These are phyloP conservation scores for Fusarium phyllophilum DNA, from an alignment of 2,329 filamentous ascomycete species.

Conservation along the genomic window DNA sequence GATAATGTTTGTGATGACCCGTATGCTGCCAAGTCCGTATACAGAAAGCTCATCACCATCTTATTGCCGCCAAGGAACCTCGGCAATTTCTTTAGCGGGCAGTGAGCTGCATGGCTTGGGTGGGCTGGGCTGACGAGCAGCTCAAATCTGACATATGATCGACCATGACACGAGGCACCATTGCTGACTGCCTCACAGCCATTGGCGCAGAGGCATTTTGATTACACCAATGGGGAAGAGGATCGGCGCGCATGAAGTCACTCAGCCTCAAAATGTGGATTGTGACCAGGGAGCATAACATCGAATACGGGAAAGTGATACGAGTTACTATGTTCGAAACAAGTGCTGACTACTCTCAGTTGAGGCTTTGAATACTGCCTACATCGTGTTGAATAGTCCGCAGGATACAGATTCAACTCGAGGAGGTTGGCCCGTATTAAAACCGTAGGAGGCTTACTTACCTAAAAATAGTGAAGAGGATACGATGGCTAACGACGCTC, in stretches of 20 bases:
- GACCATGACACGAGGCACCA: neutral
- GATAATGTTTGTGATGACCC: neutral
- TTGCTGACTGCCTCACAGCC: neutral
- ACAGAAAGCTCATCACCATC: neutral
- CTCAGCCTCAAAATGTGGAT: neutral
- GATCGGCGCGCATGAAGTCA: neutral
- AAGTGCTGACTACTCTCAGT: neutral
- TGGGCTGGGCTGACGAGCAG: neutral
- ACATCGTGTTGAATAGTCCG: neutral
- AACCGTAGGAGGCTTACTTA: neutral
- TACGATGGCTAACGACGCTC: neutral
- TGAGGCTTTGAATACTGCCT: neutral
- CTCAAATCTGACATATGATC: conserved; percentile 3
- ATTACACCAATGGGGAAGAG: neutral
- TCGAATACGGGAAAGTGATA: neutral
- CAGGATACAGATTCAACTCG: neutral
- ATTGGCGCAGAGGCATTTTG: neutral
- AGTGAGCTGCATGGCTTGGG: neutral
- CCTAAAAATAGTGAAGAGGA: neutral
- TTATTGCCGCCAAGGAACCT: too few relatives aligned
- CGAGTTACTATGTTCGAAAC: neutral
- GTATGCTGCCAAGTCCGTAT: neutral
- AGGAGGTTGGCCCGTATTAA: neutral
- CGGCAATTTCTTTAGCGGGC: neutral
- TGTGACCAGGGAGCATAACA: neutral